phyloP scores from a whole-genome alignment of 1,284 basidiomycete genomes.

The Marasmius oreades region DNA sequence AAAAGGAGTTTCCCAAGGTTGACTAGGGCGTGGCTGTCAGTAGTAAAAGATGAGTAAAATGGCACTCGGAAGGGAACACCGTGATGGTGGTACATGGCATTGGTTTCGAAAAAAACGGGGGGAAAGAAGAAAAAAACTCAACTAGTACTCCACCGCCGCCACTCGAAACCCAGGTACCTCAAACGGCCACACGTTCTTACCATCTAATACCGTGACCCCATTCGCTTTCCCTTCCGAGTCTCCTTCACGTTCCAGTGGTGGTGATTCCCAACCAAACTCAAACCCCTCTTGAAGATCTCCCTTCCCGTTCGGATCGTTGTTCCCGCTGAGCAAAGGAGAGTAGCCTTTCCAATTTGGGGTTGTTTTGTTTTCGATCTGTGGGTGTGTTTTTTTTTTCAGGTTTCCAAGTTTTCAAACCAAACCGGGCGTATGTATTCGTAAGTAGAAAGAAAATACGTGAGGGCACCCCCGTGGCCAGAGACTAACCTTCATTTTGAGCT shows the following conservation, averaged over 20 bases:
- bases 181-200: constrained; percentile 64
- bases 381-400: no score
- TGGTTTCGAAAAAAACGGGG: not conserved
- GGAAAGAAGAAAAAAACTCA: constrained; percentile 15
- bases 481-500: constrained; percentile 57
- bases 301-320: constrained; percentile 59
- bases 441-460: not conserved
- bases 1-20: constrained; percentile 70
- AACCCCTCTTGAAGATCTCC: constrained; percentile 84
- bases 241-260: no score
- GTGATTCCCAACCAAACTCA: constrained; percentile 63
- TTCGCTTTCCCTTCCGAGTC: no score
- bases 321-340: constrained; percentile 55
- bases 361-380: constrained; percentile 67
- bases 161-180: constrained; percentile 50
- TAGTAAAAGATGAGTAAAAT: not conserved
- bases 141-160: constrained; percentile 63
- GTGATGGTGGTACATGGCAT: no score
- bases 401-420: no score
- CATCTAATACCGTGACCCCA: constrained; percentile 38
- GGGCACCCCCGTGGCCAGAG: constrained; percentile 1
- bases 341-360: constrained; percentile 73
- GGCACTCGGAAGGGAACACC: no score
- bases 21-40: constrained; percentile 34
- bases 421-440: not conserved